phyloP scores from a whole-genome alignment of 2,329 filamentous ascomycete species.

The Fusarium sp. region DNA sequence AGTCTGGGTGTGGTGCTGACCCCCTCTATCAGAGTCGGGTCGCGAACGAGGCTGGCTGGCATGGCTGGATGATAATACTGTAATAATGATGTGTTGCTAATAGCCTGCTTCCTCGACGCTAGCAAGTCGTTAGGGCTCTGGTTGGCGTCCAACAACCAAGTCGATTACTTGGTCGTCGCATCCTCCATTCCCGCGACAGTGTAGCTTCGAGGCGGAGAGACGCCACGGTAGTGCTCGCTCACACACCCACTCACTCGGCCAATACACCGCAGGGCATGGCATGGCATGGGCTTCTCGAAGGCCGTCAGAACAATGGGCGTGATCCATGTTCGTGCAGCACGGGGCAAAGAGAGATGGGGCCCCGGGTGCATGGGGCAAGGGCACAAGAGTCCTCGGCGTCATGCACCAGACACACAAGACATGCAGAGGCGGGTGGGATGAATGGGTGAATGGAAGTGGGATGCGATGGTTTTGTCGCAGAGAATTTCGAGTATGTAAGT shows the following conservation, averaged over 20 bases:
- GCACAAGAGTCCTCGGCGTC: slow-evolving; percentile 22
- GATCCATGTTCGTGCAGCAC: slow-evolving; percentile 45
- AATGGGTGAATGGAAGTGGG: slow-evolving; percentile 4
- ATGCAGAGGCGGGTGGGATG: slow-evolving; percentile 12
- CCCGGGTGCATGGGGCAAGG: slow-evolving; percentile 42
- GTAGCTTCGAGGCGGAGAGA: slow-evolving; percentile 25
- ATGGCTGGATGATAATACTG: slow-evolving; percentile 8
- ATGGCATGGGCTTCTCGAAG: slow-evolving; percentile 47
- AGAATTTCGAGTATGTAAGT: slow-evolving; percentile 21
- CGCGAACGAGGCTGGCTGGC: slow-evolving; percentile 23
- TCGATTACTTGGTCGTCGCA: slow-evolving; percentile 6
- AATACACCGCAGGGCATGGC: slow-evolving; percentile 4
- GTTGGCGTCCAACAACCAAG: slow-evolving; percentile 7
- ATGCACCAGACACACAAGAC: slow-evolving; percentile 16
- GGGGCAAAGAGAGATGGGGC: slow-evolving; percentile 44
- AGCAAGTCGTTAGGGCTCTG: slow-evolving; percentile 16
- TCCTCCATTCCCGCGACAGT: slow-evolving; percentile 18
- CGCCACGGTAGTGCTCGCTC: slow-evolving; percentile 22
- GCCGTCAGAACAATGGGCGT: slow-evolving; percentile 44
- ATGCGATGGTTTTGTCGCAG: slow-evolving; percentile 3
- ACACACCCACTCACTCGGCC: slow-evolving; percentile 2
- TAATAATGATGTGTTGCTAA: slow-evolving; percentile 7
- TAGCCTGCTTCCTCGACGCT: slow-evolving; percentile 13
- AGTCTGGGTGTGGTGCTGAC: neutral
- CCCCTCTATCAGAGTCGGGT: slow-evolving; percentile 8